Evolutionary conservation across 768 basidiomycete genomes (phyloP).

Genomic region (Lentinus tigrinus): DNA sequence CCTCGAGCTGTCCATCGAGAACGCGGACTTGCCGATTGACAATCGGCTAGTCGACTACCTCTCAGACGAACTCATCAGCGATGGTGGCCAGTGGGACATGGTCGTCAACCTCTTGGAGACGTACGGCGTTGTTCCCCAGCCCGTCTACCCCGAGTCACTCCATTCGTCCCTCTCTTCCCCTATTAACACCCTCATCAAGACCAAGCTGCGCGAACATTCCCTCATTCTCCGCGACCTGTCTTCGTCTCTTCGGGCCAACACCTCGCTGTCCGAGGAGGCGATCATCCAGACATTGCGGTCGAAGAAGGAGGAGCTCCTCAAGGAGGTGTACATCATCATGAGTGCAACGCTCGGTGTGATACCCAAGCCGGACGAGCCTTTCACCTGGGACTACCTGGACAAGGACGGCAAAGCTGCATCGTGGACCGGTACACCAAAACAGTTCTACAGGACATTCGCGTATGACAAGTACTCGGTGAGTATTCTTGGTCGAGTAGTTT

Average conservation of each 20-base stretch:
- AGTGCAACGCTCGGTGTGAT: slow-evolving; percentile 86
- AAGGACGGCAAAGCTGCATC: slow-evolving; percentile 68
- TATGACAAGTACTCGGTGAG: slow-evolving; percentile 29
- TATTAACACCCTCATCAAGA: slow-evolving; percentile 79
- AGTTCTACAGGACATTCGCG: slow-evolving; percentile 61
- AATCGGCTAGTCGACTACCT: slow-evolving; percentile 81
- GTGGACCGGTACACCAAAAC: slow-evolving; percentile 80
- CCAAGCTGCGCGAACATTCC: slow-evolving; percentile 89
- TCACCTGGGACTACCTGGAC: slow-evolving; percentile 90
- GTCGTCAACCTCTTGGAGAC: slow-evolving; percentile 65
- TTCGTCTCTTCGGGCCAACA: slow-evolving; percentile 45
- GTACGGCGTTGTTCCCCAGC: slow-evolving; percentile 87
- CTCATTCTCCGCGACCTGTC: slow-evolving; percentile 72
- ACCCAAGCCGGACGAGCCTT: slow-evolving; percentile 64
- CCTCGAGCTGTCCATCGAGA: slow-evolving; percentile 83
- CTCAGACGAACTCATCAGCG: slow-evolving; percentile 74
- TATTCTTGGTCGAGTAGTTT: not conserved
- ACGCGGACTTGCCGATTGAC: slow-evolving; percentile 76
- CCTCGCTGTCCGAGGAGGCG: slow-evolving; percentile 42
- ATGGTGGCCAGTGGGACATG: slow-evolving; percentile 98
- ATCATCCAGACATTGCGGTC: slow-evolving; percentile 59
- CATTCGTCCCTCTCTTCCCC: slow-evolving; percentile 75
- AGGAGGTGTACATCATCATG: slow-evolving; percentile 82
- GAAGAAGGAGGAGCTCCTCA: slow-evolving; percentile 84
- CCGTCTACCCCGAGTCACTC: slow-evolving; percentile 79